Evolutionary conservation across 176 grass and related monocot species (phyloP), one percentile per base, ranked within the genome.

Genomic region (Leersia perrieri): DNA sequence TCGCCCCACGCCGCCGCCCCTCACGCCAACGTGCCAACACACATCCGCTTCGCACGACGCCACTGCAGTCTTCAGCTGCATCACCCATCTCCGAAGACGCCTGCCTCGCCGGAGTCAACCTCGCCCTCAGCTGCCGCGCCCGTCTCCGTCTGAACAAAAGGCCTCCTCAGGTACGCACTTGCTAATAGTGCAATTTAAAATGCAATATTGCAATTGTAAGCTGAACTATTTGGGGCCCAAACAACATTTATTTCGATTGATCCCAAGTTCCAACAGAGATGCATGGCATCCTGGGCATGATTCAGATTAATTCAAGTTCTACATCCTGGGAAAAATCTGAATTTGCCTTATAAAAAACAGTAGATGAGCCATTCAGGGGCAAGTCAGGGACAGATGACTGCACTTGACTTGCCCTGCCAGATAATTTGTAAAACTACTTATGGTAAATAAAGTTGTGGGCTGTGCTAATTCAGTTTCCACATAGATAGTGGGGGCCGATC

Each of bases 131-230:
- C n/a, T n/a, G n/a, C n/a, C n/a, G n/a, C n/a, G n/a, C n/a, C n/a
- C n/a, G n/a, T n/a, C 82, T 99, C 33, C 92, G 90, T 84, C 89
- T 95, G 65, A 99, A 99, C 89, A 95, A 99, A 88, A 95, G 88
- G 67, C 96, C 90, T 75, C 96, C 96, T 36, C 96, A 91, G 89
- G 96, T 99, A 91, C 33, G 70, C n/a, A 11, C 66, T 74, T 80
- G 30, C 27, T 49, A 73, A 41, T 9, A 79, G 33, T 45, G 60
- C 78, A 61, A 66, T 66, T 16, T 58, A 14, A n/a, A 39, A 44
- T 45, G 23, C 22, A 45, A 62, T 9, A 75, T 23, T 68, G 39
- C n/a, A n/a, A n/a, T n/a, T n/a, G n/a, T n/a, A n/a, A n/a, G n/a
- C n/a, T n/a, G 38, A 61, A 60, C 1, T 16, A 30, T 63, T 71